Conservation (phyloP, 495 filamentous ascomycete genomes). For the Lasiosphaeria miniovina region DNA sequence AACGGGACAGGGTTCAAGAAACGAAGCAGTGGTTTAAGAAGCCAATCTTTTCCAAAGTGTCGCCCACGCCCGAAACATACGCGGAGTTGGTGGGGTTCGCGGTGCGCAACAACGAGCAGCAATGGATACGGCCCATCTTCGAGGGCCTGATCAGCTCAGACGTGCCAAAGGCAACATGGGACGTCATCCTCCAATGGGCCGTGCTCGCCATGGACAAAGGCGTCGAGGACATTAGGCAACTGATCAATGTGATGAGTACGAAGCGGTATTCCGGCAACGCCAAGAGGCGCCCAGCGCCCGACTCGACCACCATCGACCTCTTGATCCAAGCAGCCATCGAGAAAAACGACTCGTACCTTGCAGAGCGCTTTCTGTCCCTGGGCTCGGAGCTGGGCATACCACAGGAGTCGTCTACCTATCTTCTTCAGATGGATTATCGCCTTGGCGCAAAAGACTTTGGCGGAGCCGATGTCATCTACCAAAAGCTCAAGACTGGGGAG, state of each 20-base stretch:
- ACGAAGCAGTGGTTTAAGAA: conserved; percentile 65
- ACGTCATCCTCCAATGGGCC: conserved; percentile 73
- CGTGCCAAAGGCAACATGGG: conserved; percentile 55
- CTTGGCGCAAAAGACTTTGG: conserved; percentile 66
- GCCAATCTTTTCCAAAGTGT: conserved; percentile 41
- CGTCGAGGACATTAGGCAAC: conserved; percentile 65
- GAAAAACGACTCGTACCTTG: conserved; percentile 65
- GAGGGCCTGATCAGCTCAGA: conserved; percentile 50
- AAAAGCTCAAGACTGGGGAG: conserved; percentile 52
- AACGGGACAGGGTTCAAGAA: conserved; percentile 45
- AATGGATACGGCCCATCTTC: conserved; percentile 64
- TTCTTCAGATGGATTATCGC: conserved; percentile 72
- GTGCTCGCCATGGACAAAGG: conserved; percentile 63
- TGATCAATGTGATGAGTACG: conserved; percentile 57
- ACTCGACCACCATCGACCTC: conserved; percentile 68
- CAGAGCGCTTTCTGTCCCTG: conserved; percentile 66
- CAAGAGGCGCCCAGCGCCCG: conserved; percentile 46
- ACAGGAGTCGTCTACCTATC: conserved; percentile 61
- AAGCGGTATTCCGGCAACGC: conserved; percentile 3
- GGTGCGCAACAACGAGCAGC: conserved; percentile 51
- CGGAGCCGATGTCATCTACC: conserved; percentile 61
- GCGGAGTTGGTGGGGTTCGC: conserved; percentile 51
- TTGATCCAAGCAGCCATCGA: conserved; percentile 72
- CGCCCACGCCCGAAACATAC: conserved; percentile 45
- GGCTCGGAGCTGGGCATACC: conserved; percentile 59